phyloP scores from a whole-genome alignment of 2,329 filamentous ascomycete genomes.

The Delphinella strobiligena region DNA sequence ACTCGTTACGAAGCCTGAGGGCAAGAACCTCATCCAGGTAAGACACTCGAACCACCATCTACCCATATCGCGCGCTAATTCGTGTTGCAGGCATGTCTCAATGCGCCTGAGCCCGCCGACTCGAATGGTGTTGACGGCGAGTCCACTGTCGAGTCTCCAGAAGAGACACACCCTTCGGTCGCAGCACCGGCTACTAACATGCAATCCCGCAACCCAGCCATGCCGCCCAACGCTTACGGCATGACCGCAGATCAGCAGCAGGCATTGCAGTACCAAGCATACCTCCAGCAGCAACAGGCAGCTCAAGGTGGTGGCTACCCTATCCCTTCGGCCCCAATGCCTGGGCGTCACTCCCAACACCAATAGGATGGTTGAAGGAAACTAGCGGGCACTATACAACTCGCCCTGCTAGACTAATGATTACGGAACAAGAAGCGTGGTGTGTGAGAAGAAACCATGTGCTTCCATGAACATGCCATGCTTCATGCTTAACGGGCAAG shows the following conservation, averaged over 20 bases:
- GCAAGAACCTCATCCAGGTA: slow-evolving; percentile 99
- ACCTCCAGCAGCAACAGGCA: slow-evolving; percentile 25
- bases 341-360: slow-evolving; percentile 8
- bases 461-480: no score
- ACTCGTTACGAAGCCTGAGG: slow-evolving; percentile 93
- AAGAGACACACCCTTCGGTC: slow-evolving; percentile 62
- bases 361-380: slow-evolving; percentile 3
- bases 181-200: slow-evolving; percentile 23
- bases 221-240: slow-evolving; percentile 16
- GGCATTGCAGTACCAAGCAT: slow-evolving; percentile 26
- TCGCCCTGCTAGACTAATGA: neutral
- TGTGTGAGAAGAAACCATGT: no score
- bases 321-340: slow-evolving; percentile 20
- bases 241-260: slow-evolving; percentile 28
- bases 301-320: slow-evolving; percentile 24
- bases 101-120: slow-evolving; percentile 82
- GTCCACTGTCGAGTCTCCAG: slow-evolving; percentile 66
- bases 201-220: slow-evolving; percentile 17
- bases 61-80: slow-evolving; percentile 21
- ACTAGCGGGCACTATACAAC: neutral
- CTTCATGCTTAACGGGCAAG: no score
- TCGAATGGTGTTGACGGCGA: slow-evolving; percentile 46
- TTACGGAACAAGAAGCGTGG: no score
- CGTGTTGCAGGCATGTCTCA: slow-evolving; percentile 70
- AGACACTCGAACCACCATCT: slow-evolving; percentile 6